A percentile compares a stretch with the other conserved stretches of the same genome.
Conservation (phyloP, 2,329 filamentous ascomycete genomes). For the Epicoccum sorghinum region DNA sequence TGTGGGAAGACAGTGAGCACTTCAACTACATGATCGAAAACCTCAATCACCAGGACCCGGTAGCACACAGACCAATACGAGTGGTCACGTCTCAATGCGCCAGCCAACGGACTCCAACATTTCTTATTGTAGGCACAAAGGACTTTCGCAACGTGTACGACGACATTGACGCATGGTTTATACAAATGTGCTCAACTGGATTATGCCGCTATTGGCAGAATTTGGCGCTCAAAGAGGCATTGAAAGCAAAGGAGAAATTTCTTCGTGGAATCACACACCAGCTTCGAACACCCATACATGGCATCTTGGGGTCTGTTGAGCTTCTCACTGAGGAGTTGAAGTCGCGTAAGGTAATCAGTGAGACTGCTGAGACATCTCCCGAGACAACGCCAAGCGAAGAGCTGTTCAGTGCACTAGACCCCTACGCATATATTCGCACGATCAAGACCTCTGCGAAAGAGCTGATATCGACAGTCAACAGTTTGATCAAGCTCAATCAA, state of each 20-base stretch:
- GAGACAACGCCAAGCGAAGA: slow-evolving; percentile 22
- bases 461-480: slow-evolving; percentile 54
- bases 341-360: slow-evolving; percentile 23
- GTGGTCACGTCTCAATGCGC: slow-evolving; percentile 48
- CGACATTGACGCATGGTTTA: slow-evolving; percentile 56
- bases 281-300: slow-evolving; percentile 57
- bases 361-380: slow-evolving; percentile 16
- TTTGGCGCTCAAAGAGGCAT: slow-evolving; percentile 48
- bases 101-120: slow-evolving; percentile 37
- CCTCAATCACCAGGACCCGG: slow-evolving; percentile 42
- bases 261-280: slow-evolving; percentile 56
- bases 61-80: slow-evolving; percentile 44
- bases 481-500: slow-evolving; percentile 51
- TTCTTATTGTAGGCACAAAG: slow-evolving; percentile 49
- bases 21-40: slow-evolving; percentile 49
- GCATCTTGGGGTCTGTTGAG: slow-evolving; percentile 52
- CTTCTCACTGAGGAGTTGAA: slow-evolving; percentile 52
- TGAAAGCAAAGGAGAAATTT: slow-evolving; percentile 54
- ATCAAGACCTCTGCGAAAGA: slow-evolving; percentile 52
- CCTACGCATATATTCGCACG: slow-evolving; percentile 38
- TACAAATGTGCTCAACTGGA: slow-evolving; percentile 49
- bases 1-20: slow-evolving; percentile 54
- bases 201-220: slow-evolving; percentile 51
- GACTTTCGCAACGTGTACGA: slow-evolving; percentile 55
- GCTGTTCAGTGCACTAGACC: slow-evolving; percentile 18